A percentile compares a stretch with the other conserved stretches of the same genome.
Evolutionary conservation across 306 rosid species (phyloP).

Genomic region (Abrus pulchellus): DNA sequence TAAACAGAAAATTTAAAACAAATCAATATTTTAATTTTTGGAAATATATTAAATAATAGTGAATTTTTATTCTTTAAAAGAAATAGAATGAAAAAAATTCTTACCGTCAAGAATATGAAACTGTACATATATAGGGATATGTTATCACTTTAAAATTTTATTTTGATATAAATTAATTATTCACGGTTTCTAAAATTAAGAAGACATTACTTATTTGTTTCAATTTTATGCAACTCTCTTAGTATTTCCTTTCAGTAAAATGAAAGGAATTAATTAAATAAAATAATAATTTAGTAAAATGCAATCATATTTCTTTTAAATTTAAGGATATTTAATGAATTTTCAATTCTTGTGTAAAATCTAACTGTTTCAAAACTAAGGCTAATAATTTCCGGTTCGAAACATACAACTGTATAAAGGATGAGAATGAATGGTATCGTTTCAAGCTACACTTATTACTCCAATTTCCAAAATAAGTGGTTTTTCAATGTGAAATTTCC

Average conservation of each 20-base stretch:
- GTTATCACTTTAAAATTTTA: too few relatives aligned
- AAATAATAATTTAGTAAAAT: not conserved
- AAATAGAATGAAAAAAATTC: too few relatives aligned
- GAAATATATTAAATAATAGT: too few relatives aligned
- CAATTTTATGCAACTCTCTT: not conserved
- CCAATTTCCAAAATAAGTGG: not conserved
- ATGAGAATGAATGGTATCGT: not conserved
- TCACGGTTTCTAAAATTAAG: not conserved
- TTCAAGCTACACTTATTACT: not conserved
- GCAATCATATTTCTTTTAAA: not conserved
- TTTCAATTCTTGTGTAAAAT: not conserved
- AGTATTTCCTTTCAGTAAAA: not conserved
- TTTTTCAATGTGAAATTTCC: not conserved
- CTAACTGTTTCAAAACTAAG: not conserved
- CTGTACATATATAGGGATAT: too few relatives aligned
- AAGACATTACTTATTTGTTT: too few relatives aligned
- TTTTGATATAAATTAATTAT: too few relatives aligned
- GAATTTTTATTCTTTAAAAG: too few relatives aligned
- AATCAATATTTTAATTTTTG: too few relatives aligned
- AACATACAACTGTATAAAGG: not conserved
- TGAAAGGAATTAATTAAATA: not conserved
- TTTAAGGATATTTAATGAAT: not conserved
- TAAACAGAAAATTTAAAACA: too few relatives aligned
- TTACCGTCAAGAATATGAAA: too few relatives aligned
- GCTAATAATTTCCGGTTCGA: not conserved